Percentiles rank a stretch among this genome's conserved stretches.
These are phyloP conservation scores for Picochlorum sp. DNA, from an alignment of 139 green algal genomes.

Conservation along the genomic window DNA sequence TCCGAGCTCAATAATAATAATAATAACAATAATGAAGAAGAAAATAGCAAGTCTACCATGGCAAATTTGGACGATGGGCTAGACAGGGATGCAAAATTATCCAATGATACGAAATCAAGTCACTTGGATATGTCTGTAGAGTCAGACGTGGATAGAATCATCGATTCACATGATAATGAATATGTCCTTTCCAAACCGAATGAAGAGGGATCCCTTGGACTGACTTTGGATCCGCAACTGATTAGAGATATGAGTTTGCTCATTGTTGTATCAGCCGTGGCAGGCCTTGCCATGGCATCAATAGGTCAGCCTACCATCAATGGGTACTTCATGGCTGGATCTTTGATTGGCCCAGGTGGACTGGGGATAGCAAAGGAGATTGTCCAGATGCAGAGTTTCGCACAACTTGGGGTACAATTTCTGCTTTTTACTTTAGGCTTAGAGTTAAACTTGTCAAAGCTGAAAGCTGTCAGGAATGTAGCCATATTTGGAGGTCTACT, in stretches of 20 bases:
- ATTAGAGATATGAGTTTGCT: slow-evolving; percentile 76
- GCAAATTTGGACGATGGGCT: neutral
- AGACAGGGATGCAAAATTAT: neutral
- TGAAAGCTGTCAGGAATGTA: slow-evolving; percentile 68
- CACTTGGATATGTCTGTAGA: slow-evolving; percentile 9
- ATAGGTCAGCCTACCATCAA: slow-evolving; percentile 86
- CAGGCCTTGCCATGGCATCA: slow-evolving; percentile 58
- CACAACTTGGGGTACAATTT: slow-evolving; percentile 91
- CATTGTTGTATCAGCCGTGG: slow-evolving; percentile 50
- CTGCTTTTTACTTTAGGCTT: slow-evolving; percentile 90
- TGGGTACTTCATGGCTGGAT: slow-evolving; percentile 91
- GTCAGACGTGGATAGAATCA: slow-evolving; percentile 81
- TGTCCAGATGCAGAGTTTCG: slow-evolving; percentile 73
- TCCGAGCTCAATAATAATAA: neutral
- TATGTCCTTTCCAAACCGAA: slow-evolving; percentile 94
- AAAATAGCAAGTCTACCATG: neutral
- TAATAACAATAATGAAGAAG: neutral
- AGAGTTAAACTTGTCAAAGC: slow-evolving; percentile 78
- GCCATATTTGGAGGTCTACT: slow-evolving; percentile 57
- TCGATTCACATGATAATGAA: slow-evolving; percentile 93
- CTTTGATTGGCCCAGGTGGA: slow-evolving; percentile 78
- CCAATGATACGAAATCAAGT: neutral
- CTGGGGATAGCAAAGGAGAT: slow-evolving; percentile 62
- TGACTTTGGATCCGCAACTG: slow-evolving; percentile 82
- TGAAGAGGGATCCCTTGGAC: slow-evolving; percentile 50